phyloP scores from a whole-genome alignment of 176 grass and related monocot species.

The Eragrostis curvula region DNA sequence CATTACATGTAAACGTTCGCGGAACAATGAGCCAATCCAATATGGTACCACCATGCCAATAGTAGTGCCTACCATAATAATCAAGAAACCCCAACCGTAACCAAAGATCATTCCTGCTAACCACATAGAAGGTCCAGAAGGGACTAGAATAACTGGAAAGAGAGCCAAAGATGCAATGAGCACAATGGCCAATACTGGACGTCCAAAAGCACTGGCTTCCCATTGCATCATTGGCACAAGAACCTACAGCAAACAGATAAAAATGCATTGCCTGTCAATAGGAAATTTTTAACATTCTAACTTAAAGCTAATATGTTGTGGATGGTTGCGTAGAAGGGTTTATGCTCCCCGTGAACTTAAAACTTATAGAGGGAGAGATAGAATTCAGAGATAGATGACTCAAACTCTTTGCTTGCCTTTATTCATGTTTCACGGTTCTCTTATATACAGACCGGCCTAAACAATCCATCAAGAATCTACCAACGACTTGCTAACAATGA shows the following conservation, averaged over 20 bases:
- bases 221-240: constrained; percentile 93
- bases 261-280: constrained; percentile 8
- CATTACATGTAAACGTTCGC: constrained; percentile 80
- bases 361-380: too few relatives aligned
- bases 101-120: constrained; percentile 99
- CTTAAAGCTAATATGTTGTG: not conserved
- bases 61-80: constrained; percentile 95
- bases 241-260: constrained; percentile 48
- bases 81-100: constrained; percentile 96
- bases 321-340: too few relatives aligned
- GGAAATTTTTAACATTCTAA: not conserved
- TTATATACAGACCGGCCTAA: too few relatives aligned
- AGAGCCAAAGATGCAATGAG: constrained; percentile 84
- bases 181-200: constrained; percentile 80
- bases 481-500: too few relatives aligned
- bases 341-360: too few relatives aligned
- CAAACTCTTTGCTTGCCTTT: too few relatives aligned
- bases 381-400: too few relatives aligned
- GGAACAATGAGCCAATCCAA: constrained; percentile 89
- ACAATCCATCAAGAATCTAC: too few relatives aligned
- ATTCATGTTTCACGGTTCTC: too few relatives aligned
- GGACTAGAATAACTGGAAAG: constrained; percentile 80
- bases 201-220: constrained; percentile 96
- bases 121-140: constrained; percentile 99
- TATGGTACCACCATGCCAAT: constrained; percentile 91